Evolutionary conservation across 2,329 filamentous ascomycete species (phyloP), one percentile per base, ranked within the genome.

Genomic region (Aspergillus sp.): DNA sequence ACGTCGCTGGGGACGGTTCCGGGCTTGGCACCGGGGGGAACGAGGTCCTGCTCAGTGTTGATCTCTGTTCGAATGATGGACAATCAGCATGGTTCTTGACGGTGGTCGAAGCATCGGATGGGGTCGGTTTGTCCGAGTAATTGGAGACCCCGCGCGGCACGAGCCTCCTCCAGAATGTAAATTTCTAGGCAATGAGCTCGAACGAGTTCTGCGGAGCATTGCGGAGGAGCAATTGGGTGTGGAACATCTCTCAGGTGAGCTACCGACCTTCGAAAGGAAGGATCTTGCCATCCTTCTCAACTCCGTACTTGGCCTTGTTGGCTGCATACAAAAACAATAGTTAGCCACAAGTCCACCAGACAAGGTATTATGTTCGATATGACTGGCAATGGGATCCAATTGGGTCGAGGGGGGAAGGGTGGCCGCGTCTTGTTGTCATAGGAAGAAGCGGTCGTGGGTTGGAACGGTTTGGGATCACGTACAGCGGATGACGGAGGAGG

Each of bases 1-100:
- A 96, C 80, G 80, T 99, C 95, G 81, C 91, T 96, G 68, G 95
- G 92, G 68, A 99, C 84, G 77, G 90, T 90, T 75, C 95, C 94
- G 66, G 87, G 81, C 71, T 85, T 79, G 71, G 90, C 92, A 83
- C 95, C 95, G 36, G 92, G 90, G 65, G 90, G 86, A 67, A 96
- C 69, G 61, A 99, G 90, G 79, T 99, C 95, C n/a, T 87, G 84
- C 68, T 90, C 85, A 66, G 76, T 80, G 82, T 89, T 89, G 82
- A 99, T 86, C 72, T 98, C 95, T 99, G 78, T 69, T 68, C 20
- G 53, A 9, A 51, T 54, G 56, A 42, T 24, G 51, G n/a, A 52
- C 49, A 58, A 57, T 63, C 47, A 59, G 60, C 52, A 57, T 52
- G 39, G 60, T 58, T 61, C 61, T 62, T 29, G 55, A 39, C 32